Base-by-base conservation (phyloP, 768 basidiomycete genomes). In the Calocybe indica region DNA sequence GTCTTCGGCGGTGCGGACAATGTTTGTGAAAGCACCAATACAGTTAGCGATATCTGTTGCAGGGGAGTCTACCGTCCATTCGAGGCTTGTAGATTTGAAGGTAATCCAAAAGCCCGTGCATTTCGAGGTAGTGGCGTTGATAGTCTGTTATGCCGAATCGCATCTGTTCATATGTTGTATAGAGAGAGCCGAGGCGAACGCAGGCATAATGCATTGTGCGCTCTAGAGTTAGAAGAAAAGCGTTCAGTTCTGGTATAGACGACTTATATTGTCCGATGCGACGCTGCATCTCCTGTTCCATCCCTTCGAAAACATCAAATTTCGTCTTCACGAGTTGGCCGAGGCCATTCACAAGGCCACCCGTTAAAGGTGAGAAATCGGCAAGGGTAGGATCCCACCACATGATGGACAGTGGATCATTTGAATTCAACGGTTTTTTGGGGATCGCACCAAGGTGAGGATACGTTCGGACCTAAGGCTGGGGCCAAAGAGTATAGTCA, bases 401-500 rank as follows among this genome's bases (percentile, higher is more conserved):
- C 8, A 43, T 6, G 14, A 43, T 30, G 11, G 8, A 7, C 8
- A 8, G 8, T 5, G 14, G 28, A 14, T 43, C 41, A 30, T 43
- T 43, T 9, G 13, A 10, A 8, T 22, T 14, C 6, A 8, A 11
- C 2, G 41, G 41, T 14, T 43, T 43, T n/a, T 8, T 22, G 28
- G 41, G 41, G 8, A 43, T 43, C 11, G 41, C 41, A 30, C 29
- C 41, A 12, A 43, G 41, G 6, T 43, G 41, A 43, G 11, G 41
- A 8, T 30, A 8, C 28, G 30, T 4, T 5, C 12, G 13, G 8
- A 30, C 28, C 11, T 29, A 43, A 10, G 41, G 11, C 41, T 43
- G 41, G 9, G 41, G 41, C 41, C 41, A 43, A 12, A 22, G 41
- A 8, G 41, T 43, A 15, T 30, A 43, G 41, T 43, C 41, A 43